These are phyloP conservation scores for Paraconiothyrium brasiliense DNA, from an alignment of 2,329 filamentous ascomycete genomes.

Conservation along the genomic window DNA sequence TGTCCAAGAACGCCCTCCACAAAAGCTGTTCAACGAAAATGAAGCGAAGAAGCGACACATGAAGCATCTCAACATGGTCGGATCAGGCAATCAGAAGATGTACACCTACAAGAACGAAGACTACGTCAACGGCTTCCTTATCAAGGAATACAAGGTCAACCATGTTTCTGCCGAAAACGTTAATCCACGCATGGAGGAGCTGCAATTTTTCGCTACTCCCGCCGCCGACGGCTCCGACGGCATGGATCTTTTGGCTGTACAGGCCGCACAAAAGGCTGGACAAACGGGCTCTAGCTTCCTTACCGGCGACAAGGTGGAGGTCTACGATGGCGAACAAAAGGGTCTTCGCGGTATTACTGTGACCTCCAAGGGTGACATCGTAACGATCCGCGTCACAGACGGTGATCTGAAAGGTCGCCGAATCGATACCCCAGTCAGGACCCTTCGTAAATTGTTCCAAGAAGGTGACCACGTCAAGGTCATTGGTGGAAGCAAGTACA, in stretches of 20 bases:
- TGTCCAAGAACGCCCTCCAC: constrained; percentile 77
- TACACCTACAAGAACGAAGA: constrained; percentile 90
- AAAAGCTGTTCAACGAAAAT: constrained; percentile 88
- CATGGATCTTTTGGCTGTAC: constrained; percentile 88
- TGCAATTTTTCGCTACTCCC: constrained; percentile 90
- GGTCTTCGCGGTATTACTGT: constrained; percentile 87
- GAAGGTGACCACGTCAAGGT: constrained; percentile 98
- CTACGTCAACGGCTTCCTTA: constrained; percentile 90
- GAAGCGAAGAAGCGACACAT: constrained; percentile 91
- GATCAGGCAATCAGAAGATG: constrained; percentile 68
- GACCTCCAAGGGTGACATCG: constrained; percentile 89
- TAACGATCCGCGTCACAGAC: constrained; percentile 84
- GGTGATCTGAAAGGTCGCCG: constrained; percentile 83
- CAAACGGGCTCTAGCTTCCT: constrained; percentile 85
- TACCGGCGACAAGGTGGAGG: constrained; percentile 94
- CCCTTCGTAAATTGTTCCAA: constrained; percentile 89
- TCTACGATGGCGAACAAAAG: constrained; percentile 94
- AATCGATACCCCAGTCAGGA: constrained; percentile 92
- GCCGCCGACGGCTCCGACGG: constrained; percentile 93
- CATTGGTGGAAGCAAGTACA: constrained; percentile 92
- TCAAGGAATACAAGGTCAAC: constrained; percentile 93
- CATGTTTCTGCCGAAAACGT: constrained; percentile 87
- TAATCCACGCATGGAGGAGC: constrained; percentile 91
- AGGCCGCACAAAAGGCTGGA: constrained; percentile 86
- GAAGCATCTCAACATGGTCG: constrained; percentile 64